Evolutionary conservation across 352 stramenopile species (phyloP).

Genomic region (Phytophthora capsici): DNA sequence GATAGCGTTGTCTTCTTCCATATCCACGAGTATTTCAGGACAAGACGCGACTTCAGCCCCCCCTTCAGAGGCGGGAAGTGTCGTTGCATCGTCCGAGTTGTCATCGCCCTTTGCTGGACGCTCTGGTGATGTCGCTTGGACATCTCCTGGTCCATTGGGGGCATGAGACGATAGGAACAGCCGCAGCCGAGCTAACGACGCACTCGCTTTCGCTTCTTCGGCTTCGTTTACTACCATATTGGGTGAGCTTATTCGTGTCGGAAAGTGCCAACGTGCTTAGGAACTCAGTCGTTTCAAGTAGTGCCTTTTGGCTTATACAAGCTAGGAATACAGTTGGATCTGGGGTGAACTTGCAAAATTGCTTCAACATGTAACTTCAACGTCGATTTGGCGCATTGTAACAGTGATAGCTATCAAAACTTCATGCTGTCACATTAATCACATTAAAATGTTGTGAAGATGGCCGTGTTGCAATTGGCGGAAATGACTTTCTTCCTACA

Average conservation of each 20-base stretch:
- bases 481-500: too few relatives aligned
- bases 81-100: neutral
- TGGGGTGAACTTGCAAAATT: slow-evolving; percentile 3
- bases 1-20: slow-evolving; percentile 24
- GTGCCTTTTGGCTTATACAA: slow-evolving; percentile 21
- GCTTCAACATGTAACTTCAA: slow-evolving; percentile 26
- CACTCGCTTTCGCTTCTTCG: slow-evolving; percentile 26
- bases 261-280: neutral
- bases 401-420: too few relatives aligned
- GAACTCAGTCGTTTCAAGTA: slow-evolving; percentile 25
- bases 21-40: slow-evolving; percentile 21
- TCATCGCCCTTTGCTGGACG: slow-evolving; percentile 3
- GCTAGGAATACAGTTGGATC: slow-evolving; percentile 2
- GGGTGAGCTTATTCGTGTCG: slow-evolving; percentile 19
- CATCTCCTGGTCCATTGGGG: slow-evolving; percentile 24
- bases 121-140: slow-evolving; percentile 7
- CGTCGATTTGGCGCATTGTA: neutral
- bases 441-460: too few relatives aligned
- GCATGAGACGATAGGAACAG: slow-evolving; percentile 50
- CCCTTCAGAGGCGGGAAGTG: slow-evolving; percentile 1
- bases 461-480: too few relatives aligned
- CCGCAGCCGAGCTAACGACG: slow-evolving; percentile 42
- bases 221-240: slow-evolving; percentile 27
- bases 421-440: too few relatives aligned
- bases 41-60: neutral